These are phyloP conservation scores for Rhynchosporium agropyri DNA, from an alignment of 2,329 filamentous ascomycete species.

Conservation along the genomic window DNA sequence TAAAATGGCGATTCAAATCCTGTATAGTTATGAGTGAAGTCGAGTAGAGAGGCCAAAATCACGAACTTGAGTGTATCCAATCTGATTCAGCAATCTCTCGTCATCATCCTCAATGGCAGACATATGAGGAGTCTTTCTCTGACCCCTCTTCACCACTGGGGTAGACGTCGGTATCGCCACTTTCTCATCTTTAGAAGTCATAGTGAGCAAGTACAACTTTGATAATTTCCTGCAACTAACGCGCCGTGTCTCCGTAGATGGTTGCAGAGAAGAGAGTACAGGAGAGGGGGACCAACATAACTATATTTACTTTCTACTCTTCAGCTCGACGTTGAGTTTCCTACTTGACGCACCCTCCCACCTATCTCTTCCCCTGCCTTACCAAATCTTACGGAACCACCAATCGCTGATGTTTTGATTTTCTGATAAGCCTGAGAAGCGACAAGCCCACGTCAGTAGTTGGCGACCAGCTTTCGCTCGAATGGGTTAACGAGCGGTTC, in stretches of 20 bases:
- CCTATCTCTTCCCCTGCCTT: neutral
- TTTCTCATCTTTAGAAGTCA: slow-evolving; percentile 26
- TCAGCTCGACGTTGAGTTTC: neutral
- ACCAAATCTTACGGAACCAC: neutral
- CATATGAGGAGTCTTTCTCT: slow-evolving; percentile 41
- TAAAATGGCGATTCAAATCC: slow-evolving; percentile 65
- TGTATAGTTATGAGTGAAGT: slow-evolving; percentile 37
- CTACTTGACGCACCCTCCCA: neutral
- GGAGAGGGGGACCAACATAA: neutral
- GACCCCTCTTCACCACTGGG: neutral
- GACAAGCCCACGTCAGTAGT: too few relatives aligned
- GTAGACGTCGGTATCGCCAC: neutral
- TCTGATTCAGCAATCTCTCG: slow-evolving; percentile 60
- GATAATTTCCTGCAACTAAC: neutral
- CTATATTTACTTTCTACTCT: neutral
- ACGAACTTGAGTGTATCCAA: slow-evolving; percentile 63
- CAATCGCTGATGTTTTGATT: slow-evolving; percentile 1
- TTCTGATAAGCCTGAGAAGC: neutral
- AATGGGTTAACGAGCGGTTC: neutral
- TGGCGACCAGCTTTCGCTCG: neutral
- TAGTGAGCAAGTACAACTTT: slow-evolving; percentile 19
- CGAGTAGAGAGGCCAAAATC: neutral
- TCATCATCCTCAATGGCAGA: slow-evolving; percentile 59
- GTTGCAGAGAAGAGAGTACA: neutral
- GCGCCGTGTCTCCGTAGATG: neutral